A percentile compares a stretch with the other conserved stretches of the same genome.
Evolutionary conservation across 805 yeast species (phyloP).

Genomic region (Starmerella gropengiesseri): DNA sequence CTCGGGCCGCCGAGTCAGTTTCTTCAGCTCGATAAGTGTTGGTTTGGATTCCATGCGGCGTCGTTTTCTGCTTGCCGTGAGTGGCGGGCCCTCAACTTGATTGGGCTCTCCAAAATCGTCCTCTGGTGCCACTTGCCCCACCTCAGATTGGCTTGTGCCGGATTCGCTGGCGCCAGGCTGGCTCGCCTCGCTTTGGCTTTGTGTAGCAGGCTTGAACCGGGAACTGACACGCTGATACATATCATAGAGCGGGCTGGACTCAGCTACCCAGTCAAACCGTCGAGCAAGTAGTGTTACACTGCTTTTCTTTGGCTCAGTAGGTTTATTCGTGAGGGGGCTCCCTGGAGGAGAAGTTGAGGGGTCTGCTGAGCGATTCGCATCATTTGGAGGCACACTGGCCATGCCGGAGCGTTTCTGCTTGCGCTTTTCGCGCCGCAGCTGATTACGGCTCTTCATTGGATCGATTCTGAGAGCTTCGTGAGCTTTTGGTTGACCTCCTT

Average conservation of each 20-base stretch:
- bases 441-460: constrained; percentile 10
- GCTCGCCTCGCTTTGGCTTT: not conserved
- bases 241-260: constrained; percentile 13
- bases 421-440: constrained; percentile 9
- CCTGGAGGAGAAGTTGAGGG: too few relatives aligned
- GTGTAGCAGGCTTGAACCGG: constrained; percentile 8
- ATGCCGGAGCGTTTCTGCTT: constrained; percentile 2
- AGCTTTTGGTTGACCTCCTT: constrained; percentile 18
- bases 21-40: constrained; percentile 57
- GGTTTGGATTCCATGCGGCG: constrained; percentile 40
- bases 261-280: constrained; percentile 13
- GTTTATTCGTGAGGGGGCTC: not conserved
- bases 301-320: not conserved
- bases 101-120: not conserved
- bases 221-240: constrained; percentile 15
- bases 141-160: too few relatives aligned
- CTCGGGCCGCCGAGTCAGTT: constrained; percentile 52
- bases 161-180: too few relatives aligned
- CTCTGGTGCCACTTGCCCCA: not conserved
- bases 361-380: too few relatives aligned
- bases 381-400: too few relatives aligned
- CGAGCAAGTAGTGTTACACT: constrained; percentile 11
- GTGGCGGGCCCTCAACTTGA: not conserved
- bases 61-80: constrained; percentile 8
- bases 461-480: constrained; percentile 10